These are phyloP conservation scores for Rubroboletus pulcherrimus DNA, from an alignment of 768 basidiomycete species.

Conservation along the genomic window DNA sequence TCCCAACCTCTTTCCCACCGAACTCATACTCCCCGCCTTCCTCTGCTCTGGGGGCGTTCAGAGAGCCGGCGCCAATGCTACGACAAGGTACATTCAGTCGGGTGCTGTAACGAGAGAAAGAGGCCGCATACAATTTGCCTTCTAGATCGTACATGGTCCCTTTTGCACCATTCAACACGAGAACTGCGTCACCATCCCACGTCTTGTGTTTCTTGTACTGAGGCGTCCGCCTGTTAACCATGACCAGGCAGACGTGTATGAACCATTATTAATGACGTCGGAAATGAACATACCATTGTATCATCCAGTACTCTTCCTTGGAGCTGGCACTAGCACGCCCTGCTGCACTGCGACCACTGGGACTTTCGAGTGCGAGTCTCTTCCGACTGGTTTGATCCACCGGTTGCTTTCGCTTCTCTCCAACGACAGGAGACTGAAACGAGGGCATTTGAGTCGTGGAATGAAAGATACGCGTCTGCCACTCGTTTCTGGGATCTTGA, in stretches of 20 bases:
- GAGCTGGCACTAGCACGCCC: constrained; percentile 11
- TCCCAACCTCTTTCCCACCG: constrained; percentile 59
- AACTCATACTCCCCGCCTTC: constrained; percentile 38
- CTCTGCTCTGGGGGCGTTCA: constrained; percentile 35
- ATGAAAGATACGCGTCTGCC: not conserved
- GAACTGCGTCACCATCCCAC: constrained; percentile 82
- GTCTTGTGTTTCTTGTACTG: constrained; percentile 84
- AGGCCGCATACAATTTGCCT: constrained; percentile 54
- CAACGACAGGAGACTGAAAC: constrained; percentile 12
- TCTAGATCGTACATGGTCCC: constrained; percentile 58
- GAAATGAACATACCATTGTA: constrained; percentile 57
- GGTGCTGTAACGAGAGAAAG: not conserved
- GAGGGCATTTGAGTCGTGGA: constrained; percentile 19
- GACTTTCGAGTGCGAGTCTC: constrained; percentile 25
- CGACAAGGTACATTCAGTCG: not conserved
- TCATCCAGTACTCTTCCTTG: constrained; percentile 61
- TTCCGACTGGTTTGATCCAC: constrained; percentile 27
- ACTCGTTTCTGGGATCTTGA: not conserved
- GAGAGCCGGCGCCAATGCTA: constrained; percentile 53
- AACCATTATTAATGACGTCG: not conserved
- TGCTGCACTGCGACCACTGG: constrained; percentile 1
- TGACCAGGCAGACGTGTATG: not conserved
- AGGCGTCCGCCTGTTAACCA: constrained; percentile 50
- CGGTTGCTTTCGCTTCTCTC: constrained; percentile 31
- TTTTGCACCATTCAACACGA: constrained; percentile 46